Evolutionary conservation across 129 eudicot species (phyloP).

Genomic region (Chrysanthemum seticuspe): DNA sequence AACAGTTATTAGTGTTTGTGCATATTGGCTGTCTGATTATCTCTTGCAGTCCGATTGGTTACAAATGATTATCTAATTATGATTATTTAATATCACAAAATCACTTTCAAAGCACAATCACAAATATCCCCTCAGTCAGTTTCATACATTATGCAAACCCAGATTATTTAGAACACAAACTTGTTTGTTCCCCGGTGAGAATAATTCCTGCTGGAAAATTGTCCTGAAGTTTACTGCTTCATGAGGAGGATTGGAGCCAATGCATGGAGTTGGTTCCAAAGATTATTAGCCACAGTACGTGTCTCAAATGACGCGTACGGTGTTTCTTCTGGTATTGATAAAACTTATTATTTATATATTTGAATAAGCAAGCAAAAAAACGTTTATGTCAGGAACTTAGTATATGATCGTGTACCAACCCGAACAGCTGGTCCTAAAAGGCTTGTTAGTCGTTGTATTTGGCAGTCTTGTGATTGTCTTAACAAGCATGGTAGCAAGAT

Average conservation of each 20-base stretch:
- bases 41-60: too few species aligned
- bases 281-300: slow-evolving; percentile 25
- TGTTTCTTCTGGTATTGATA: slow-evolving; percentile 32
- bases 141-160: background rate
- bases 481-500: slow-evolving; percentile 27
- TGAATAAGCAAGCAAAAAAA: background rate
- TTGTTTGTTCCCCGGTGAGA: slow-evolving; percentile 43
- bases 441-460: slow-evolving; percentile 38
- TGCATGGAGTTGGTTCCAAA: slow-evolving; percentile 25
- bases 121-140: too few species aligned
- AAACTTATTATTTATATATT: too few species aligned
- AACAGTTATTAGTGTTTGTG: too few species aligned
- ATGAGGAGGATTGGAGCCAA: slow-evolving; percentile 18
- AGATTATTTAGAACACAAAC: slow-evolving; percentile 23
- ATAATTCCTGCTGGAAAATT: slow-evolving; percentile 41
- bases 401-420: slow-evolving; percentile 28
- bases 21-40: too few species aligned
- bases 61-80: too few species aligned
- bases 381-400: background rate
- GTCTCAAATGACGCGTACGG: slow-evolving; percentile 38
- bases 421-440: slow-evolving; percentile 50
- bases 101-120: too few species aligned
- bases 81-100: too few species aligned
- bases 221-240: slow-evolving; percentile 46
- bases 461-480: slow-evolving; percentile 44